These are phyloP conservation scores for Pseudomonodictys pantanalensis DNA, from an alignment of 495 filamentous ascomycete genomes.

Conservation along the genomic window DNA sequence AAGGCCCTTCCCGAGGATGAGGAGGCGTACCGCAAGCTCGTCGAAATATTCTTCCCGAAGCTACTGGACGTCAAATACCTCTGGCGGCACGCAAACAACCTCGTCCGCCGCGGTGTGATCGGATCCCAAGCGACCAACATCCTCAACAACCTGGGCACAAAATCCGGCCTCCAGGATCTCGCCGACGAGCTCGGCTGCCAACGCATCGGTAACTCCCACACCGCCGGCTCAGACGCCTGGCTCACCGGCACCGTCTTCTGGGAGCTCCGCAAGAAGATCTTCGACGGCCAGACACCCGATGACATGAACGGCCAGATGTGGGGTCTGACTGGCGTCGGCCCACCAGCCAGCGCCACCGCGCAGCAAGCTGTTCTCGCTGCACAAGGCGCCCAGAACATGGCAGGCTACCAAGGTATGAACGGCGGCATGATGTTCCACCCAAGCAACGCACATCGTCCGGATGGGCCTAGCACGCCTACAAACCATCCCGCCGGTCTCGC, in stretches of 20 bases:
- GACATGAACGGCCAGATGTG: slow-evolving; percentile 91
- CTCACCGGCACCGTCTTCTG: slow-evolving; percentile 65
- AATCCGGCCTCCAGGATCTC: slow-evolving; percentile 86
- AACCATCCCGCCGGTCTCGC: slow-evolving; percentile 38
- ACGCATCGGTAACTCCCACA: slow-evolving; percentile 79
- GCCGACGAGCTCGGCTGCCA: slow-evolving; percentile 89
- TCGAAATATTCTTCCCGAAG: slow-evolving; percentile 86
- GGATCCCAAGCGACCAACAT: slow-evolving; percentile 59
- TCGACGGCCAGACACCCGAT: slow-evolving; percentile 79
- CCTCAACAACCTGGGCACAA: slow-evolving; percentile 74
- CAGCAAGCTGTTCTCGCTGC: slow-evolving; percentile 40
- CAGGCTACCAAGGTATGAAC: slow-evolving; percentile 16
- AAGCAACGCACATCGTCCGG: slow-evolving; percentile 10
- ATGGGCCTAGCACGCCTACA: slow-evolving; percentile 41
- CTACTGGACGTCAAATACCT: slow-evolving; percentile 97
- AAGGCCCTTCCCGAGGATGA: slow-evolving; percentile 81
- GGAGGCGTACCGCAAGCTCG: slow-evolving; percentile 75
- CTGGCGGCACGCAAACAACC: slow-evolving; percentile 76
- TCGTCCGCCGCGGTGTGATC: slow-evolving; percentile 51
- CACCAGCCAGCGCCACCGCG: slow-evolving; percentile 46
- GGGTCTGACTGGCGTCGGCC: slow-evolving; percentile 71
- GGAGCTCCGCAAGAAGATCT: slow-evolving; percentile 59
- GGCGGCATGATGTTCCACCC: slow-evolving; percentile 22
- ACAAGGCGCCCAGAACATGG: slow-evolving; percentile 15
- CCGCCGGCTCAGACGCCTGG: slow-evolving; percentile 86